These are phyloP conservation scores for Pistacia atlantica DNA, from an alignment of 345 rosid genomes.

Conservation along the genomic window DNA sequence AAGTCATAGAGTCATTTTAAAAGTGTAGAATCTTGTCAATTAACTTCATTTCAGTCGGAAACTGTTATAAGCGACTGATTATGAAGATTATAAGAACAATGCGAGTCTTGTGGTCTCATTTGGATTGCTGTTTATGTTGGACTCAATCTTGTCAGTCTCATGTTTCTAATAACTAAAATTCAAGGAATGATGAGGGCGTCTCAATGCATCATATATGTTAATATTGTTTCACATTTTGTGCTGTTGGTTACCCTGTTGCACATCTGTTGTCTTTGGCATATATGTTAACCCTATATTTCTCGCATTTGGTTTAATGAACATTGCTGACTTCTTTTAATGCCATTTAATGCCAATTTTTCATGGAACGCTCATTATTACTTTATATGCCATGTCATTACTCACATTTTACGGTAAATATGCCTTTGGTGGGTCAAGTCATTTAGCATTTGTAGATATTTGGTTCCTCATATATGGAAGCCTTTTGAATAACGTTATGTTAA, in stretches of 20 bases:
- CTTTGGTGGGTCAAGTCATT: neutral
- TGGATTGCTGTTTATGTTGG: slow-evolving; percentile 3
- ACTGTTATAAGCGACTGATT: neutral
- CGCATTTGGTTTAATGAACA: neutral
- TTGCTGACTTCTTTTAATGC: neutral
- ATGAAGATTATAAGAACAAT: neutral
- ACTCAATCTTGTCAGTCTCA: neutral
- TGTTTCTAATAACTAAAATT: neutral
- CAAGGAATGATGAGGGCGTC: neutral
- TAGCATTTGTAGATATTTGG: neutral
- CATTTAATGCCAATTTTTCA: neutral
- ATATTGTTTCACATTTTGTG: neutral
- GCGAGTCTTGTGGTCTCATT: slow-evolving; percentile 11
- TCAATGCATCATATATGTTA: neutral
- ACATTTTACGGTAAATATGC: neutral
- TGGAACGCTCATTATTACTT: neutral
- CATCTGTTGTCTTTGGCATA: neutral
- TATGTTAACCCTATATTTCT: neutral
- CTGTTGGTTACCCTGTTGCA: neutral
- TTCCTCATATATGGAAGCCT: neutral
- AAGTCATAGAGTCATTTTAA: neutral
- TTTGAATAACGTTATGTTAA: neutral
- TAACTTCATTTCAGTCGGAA: neutral
- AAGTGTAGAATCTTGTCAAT: slow-evolving; percentile 15
- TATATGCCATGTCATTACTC: neutral